Evolutionary conservation across 2,329 filamentous ascomycete genomes (phyloP).

Genomic region (Penicillium nordicum): DNA sequence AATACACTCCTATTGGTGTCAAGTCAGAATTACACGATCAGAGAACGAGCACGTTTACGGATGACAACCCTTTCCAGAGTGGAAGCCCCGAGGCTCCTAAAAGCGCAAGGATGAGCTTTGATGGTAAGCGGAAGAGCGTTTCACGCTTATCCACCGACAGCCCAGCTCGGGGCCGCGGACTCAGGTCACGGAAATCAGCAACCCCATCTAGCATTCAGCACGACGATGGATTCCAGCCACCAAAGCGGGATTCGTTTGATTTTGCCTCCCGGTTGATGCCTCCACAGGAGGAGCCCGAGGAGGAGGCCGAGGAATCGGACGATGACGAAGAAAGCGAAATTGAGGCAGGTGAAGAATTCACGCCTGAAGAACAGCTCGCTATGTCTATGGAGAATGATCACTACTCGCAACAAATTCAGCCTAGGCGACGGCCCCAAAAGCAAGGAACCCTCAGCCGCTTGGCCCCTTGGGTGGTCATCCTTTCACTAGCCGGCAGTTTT

Average conservation of each 20-base stretch:
- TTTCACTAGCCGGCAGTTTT: conserved; percentile 68
- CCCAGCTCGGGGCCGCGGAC: conserved; percentile 23
- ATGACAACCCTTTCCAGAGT: conserved; percentile 91
- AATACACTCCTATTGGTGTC: conserved; percentile 34
- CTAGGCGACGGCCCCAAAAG: conserved; percentile 27
- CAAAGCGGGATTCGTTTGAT: conserved; percentile 58
- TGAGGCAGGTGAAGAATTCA: conserved; percentile 80
- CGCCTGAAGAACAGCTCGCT: conserved; percentile 81
- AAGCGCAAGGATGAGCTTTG: conserved; percentile 28
- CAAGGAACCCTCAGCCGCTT: conserved; percentile 53
- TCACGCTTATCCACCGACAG: conserved; percentile 41
- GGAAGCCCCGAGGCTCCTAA: conserved; percentile 58
- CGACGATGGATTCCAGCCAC: conserved; percentile 53
- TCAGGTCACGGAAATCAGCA: conserved; percentile 33
- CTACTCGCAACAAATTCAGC: conserved; percentile 22
- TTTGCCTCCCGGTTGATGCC: conserved; percentile 47
- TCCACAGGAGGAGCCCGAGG: conserved; percentile 34
- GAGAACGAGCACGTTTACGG: conserved; percentile 73
- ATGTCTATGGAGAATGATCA: conserved; percentile 71
- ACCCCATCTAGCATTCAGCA: conserved; percentile 41
- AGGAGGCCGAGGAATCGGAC: conserved; percentile 40
- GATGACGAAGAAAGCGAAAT: conserved; percentile 59
- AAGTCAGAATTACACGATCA: conserved; percentile 50
- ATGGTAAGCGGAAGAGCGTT: conserved; percentile 52
- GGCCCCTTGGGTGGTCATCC: conserved; percentile 67